phyloP scores from a whole-genome alignment of 345 rosid species.

The Alliaria petiolata region DNA sequence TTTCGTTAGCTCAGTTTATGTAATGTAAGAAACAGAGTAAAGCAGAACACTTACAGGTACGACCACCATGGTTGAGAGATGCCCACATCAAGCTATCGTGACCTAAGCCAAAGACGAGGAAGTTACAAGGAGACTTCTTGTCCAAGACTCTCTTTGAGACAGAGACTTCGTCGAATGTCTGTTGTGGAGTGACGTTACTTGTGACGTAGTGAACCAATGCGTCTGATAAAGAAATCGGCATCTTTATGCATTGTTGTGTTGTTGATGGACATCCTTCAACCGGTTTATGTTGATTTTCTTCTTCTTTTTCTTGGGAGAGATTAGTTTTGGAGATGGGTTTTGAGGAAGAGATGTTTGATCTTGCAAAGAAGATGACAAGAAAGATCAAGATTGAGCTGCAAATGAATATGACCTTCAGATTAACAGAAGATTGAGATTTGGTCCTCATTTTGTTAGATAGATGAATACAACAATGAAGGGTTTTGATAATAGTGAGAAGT shows the following conservation, averaged over 20 bases:
- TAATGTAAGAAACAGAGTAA: conserved; percentile 4
- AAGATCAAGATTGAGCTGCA: conserved; percentile 27
- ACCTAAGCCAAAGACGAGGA: conserved; percentile 90
- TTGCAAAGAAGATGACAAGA: conserved; percentile 17
- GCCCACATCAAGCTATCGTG: conserved; percentile 96
- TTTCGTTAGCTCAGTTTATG: neutral
- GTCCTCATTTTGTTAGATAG: neutral
- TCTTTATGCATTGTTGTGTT: conserved; percentile 47
- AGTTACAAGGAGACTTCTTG: conserved; percentile 81
- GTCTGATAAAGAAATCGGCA: conserved; percentile 60
- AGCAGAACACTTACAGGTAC: conserved; percentile 38
- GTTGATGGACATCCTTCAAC: conserved; percentile 28
- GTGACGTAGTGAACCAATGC: conserved; percentile 80
- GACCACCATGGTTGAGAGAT: conserved; percentile 81
- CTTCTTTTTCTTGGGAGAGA: conserved; percentile 19
- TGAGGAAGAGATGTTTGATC: conserved; percentile 27
- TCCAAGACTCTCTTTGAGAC: conserved; percentile 61
- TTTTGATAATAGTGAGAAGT: neutral
- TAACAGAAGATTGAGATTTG: conserved; percentile 26
- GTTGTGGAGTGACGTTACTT: conserved; percentile 84
- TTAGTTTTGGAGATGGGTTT: conserved; percentile 12
- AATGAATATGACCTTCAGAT: conserved; percentile 27
- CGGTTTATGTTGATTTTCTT: neutral
- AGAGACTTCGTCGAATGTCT: conserved; percentile 70
- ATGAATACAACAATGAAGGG: neutral